Percentiles rank a stretch among this genome's conserved stretches.
Evolutionary conservation across 1,284 basidiomycete species (phyloP).

Genomic region (Irpex rosettiformis): DNA sequence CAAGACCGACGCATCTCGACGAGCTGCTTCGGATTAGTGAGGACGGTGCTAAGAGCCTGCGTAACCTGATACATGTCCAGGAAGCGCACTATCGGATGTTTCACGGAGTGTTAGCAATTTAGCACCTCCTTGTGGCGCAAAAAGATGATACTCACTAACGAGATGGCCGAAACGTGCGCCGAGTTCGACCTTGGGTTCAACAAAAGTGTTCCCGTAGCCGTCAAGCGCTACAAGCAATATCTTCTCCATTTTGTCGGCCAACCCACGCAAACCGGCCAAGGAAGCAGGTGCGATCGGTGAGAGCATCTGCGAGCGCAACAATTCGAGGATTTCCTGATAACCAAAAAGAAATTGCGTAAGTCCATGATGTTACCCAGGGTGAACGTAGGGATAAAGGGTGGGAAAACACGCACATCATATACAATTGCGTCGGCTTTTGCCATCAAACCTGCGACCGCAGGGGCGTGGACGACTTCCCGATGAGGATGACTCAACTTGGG

Average conservation of each 20-base stretch:
- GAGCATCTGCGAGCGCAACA: conserved; percentile 78
- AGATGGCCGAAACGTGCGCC: conserved; percentile 86
- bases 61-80: conserved; percentile 88
- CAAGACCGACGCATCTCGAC: conserved; percentile 83
- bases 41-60: conserved; percentile 78
- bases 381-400: conserved; percentile 1
- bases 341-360: conserved; percentile 8
- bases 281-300: conserved; percentile 69
- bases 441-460: conserved; percentile 83
- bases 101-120: not conserved
- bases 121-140: not conserved
- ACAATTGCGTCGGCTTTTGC: conserved; percentile 85
- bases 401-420: conserved; percentile 65
- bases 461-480: conserved; percentile 82
- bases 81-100: conserved; percentile 63
- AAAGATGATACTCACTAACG: conserved; percentile 57
- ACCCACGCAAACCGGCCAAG: conserved; percentile 67
- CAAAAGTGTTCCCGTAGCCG: conserved; percentile 83
- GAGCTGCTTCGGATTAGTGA: conserved; percentile 82
- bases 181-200: conserved; percentile 85
- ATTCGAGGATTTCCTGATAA: conserved; percentile 80
- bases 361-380: not conserved
- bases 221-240: conserved; percentile 77
- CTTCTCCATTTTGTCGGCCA: conserved; percentile 91
- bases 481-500: conserved; percentile 66